Conservation (phyloP, 257 asterid species). For the Capsicum baccatum region DNA sequence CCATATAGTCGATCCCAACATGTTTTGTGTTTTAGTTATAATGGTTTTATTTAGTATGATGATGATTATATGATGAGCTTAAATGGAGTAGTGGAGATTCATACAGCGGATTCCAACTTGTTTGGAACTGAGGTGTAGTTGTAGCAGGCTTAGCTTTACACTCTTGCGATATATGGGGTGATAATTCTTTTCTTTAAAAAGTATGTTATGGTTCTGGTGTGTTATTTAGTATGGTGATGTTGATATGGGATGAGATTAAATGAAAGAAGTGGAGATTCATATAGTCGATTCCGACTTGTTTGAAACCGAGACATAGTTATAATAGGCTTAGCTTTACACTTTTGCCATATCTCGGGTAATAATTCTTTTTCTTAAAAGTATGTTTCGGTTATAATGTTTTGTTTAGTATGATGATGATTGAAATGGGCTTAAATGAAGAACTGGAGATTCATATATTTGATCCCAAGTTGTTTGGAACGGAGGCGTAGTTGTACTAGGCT, state of each 20-base stretch:
- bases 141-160: constrained; percentile 29
- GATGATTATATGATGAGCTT: too few relatives aligned
- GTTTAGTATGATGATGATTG: background rate
- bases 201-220: background rate
- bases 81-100: too few relatives aligned
- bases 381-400: background rate
- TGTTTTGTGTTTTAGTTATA: too few relatives aligned
- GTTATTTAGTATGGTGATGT: too few relatives aligned
- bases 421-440: background rate
- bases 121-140: too few relatives aligned
- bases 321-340: background rate
- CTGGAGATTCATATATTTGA: background rate
- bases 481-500: background rate
- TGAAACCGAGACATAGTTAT: background rate
- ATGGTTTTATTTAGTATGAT: too few relatives aligned
- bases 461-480: background rate
- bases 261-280: background rate
- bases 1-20: too few relatives aligned
- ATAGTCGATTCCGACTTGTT: background rate
- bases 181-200: constrained; percentile 6
- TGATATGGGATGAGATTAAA: too few relatives aligned
- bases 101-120: too few relatives aligned
- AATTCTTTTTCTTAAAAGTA: background rate
- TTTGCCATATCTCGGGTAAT: too few relatives aligned
- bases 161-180: constrained; percentile 81